phyloP scores from a whole-genome alignment of 257 asterid genomes.

The Solanum neorickii region DNA sequence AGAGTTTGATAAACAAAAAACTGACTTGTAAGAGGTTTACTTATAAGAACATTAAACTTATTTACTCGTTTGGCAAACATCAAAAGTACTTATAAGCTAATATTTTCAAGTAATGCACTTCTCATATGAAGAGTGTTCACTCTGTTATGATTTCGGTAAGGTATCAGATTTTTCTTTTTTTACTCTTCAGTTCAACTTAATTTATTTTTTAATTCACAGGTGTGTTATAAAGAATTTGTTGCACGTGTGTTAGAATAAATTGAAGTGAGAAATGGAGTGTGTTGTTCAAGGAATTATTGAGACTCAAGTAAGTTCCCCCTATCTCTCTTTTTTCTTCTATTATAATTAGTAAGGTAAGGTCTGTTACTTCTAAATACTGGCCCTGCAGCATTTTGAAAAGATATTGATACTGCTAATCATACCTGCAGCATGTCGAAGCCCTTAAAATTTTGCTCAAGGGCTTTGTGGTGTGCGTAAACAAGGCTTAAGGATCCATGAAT shows the following conservation, averaged over 20 bases:
- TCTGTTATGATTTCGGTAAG: not conserved
- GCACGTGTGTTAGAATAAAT: not conserved
- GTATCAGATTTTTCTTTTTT: not conserved
- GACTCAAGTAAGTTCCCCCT: conserved; percentile 44
- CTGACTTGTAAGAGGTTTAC: too few species aligned
- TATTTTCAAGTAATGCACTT: not conserved
- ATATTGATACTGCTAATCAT: conserved; percentile 1
- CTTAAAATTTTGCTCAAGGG: conserved; percentile 91
- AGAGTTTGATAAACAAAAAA: not conserved
- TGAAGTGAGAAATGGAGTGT: conserved; percentile 52
- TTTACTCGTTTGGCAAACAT: not conserved
- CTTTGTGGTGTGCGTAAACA: conserved; percentile 79
- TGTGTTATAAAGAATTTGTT: not conserved
- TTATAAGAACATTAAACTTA: not conserved
- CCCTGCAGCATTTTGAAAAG: not conserved
- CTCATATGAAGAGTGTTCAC: not conserved
- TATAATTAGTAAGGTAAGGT: not conserved
- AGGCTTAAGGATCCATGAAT: conserved; percentile 69
- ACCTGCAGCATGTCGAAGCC: conserved; percentile 86
- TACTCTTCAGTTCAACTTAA: not conserved
- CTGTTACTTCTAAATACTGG: not conserved
- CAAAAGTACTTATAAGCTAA: not conserved
- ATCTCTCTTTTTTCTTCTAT: not conserved
- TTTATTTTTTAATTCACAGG: not conserved
- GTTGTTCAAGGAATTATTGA: conserved; percentile 95